Conservation (phyloP, 495 filamentous ascomycete species). For the Penicillium chermesinum region DNA sequence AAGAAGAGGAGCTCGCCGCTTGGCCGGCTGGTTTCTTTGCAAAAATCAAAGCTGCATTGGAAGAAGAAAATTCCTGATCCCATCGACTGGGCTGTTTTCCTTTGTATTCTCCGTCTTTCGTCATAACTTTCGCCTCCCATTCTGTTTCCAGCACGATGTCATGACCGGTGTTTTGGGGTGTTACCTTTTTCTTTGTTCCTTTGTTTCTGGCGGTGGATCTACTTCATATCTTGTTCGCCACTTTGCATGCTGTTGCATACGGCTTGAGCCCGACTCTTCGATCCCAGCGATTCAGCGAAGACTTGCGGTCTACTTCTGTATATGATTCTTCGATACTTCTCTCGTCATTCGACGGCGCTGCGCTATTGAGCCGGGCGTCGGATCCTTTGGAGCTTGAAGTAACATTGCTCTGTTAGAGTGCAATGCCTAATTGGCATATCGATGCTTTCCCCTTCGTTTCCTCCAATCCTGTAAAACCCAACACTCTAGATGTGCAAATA, state of each 20-base stretch:
- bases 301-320: conserved; percentile 17
- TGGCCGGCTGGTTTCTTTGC: conserved; percentile 67
- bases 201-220: conserved; percentile 15
- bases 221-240: conserved; percentile 14
- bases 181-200: conserved; percentile 8
- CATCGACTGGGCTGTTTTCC: conserved; percentile 13
- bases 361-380: not conserved
- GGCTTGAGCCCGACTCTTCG: not conserved
- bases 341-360: not conserved
- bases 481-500: too few species aligned
- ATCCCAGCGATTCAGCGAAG: conserved; percentile 18
- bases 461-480: too few species aligned
- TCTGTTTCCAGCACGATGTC: conserved; percentile 20
- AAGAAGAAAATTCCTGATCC: conserved; percentile 42
- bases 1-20: conserved; percentile 60
- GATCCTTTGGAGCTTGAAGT: not conserved
- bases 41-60: conserved; percentile 58
- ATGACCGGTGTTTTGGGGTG: conserved; percentile 26
- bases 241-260: conserved; percentile 7
- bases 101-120: conserved; percentile 18
- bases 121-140: conserved; percentile 2
- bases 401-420: not conserved
- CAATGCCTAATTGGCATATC: not conserved
- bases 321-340: conserved; percentile 11
- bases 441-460: not conserved